These are phyloP conservation scores for Suillus cothurnatus DNA, from an alignment of 768 basidiomycete genomes.

Conservation along the genomic window DNA sequence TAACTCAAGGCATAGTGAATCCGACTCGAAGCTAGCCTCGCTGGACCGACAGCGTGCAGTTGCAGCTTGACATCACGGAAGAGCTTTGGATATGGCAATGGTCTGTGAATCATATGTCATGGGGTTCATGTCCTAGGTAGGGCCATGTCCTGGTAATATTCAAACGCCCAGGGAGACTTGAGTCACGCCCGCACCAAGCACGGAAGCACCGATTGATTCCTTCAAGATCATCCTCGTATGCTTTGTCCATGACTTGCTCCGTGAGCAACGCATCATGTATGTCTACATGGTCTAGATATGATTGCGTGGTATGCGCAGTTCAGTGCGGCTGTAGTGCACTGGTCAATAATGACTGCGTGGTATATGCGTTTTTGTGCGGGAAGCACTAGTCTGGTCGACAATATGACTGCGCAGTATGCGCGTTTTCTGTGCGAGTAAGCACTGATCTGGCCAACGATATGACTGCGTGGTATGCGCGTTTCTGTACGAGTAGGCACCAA, in stretches of 20 bases:
- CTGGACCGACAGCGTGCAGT: background rate
- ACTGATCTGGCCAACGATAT: background rate
- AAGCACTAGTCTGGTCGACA: background rate
- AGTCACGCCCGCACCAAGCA: slow-evolving; percentile 11
- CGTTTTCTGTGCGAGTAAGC: slow-evolving; percentile 1
- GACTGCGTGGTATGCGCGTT: background rate
- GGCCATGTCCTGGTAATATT: background rate
- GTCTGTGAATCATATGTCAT: background rate
- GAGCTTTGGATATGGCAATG: background rate
- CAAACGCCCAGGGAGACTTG: slow-evolving; percentile 6
- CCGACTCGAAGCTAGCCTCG: slow-evolving; percentile 11
- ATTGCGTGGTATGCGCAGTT: background rate
- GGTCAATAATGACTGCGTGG: background rate
- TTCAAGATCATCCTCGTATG: slow-evolving; percentile 6
- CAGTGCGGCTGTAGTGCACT: background rate
- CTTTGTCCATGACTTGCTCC: slow-evolving; percentile 10
- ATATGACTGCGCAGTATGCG: background rate
- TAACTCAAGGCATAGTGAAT: background rate
- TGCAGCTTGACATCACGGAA: background rate
- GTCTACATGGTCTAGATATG: background rate
- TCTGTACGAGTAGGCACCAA: background rate
- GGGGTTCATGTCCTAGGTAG: background rate
- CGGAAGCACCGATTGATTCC: slow-evolving; percentile 16
- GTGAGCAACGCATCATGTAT: background rate
- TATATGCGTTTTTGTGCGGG: background rate